Conservation (phyloP, 768 basidiomycete genomes). For the Kondoa subrosea region DNA sequence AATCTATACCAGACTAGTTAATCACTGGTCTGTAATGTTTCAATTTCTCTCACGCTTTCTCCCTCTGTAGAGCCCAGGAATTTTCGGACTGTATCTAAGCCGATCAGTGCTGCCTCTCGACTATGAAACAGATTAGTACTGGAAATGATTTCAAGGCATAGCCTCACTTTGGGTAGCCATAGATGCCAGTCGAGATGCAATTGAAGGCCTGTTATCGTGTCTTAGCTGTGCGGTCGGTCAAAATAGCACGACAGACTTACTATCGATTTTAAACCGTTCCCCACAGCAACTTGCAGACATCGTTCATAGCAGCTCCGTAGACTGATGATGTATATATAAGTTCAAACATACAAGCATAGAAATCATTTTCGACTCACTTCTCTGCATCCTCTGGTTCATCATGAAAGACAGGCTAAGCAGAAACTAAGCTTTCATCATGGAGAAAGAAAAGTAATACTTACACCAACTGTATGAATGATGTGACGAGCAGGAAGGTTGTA, state of each 20-base stretch:
- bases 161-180: conserved; percentile 5
- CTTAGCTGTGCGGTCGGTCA: not conserved
- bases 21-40: not conserved
- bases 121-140: not conserved
- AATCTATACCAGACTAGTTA: not conserved
- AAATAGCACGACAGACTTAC: not conserved
- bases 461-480: conserved; percentile 33
- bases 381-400: not conserved
- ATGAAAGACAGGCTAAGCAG: not conserved
- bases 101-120: not conserved
- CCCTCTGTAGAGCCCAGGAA: not conserved
- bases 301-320: conserved; percentile 1
- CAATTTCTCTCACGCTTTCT: not conserved
- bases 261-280: not conserved
- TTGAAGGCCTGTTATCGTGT: not conserved
- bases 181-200: conserved; percentile 4
- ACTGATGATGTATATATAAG: not conserved
- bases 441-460: not conserved
- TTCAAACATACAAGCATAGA: not conserved
- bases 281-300: not conserved
- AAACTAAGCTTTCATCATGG: not conserved
- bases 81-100: not conserved
- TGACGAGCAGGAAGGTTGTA: conserved; percentile 31
- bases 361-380: not conserved
- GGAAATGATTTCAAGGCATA: not conserved